Percentiles rank a stretch among this genome's conserved stretches.
Conservation (phyloP, 495 filamentous ascomycete genomes). For the Schizothecium vesticola region DNA sequence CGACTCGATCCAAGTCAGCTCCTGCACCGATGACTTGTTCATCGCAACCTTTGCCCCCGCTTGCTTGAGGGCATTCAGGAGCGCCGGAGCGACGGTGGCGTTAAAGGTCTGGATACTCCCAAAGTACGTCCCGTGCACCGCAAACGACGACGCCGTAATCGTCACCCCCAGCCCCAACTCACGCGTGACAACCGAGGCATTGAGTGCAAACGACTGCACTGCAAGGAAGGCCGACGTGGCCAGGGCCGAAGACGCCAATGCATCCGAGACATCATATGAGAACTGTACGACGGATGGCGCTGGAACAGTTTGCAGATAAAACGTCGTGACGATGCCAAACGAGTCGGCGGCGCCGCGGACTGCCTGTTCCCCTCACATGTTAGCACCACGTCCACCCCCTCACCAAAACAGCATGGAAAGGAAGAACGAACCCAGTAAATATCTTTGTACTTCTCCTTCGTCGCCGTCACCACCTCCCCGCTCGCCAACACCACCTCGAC, state of each 20-base stretch:
- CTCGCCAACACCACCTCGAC: slow-evolving; percentile 62
- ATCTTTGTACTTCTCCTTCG: slow-evolving; percentile 37
- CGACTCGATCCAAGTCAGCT: slow-evolving; percentile 12
- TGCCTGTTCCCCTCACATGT: slow-evolving; percentile 27
- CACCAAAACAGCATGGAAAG: neutral
- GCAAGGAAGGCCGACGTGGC: neutral
- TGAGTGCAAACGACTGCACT: slow-evolving; percentile 10
- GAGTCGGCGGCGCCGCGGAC: slow-evolving; percentile 56
- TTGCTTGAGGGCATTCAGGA: neutral
- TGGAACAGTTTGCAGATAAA: slow-evolving; percentile 46
- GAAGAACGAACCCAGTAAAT: slow-evolving; percentile 45
- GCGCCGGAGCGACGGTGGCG: slow-evolving; percentile 8
- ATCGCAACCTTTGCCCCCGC: neutral
- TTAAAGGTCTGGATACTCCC: slow-evolving; percentile 6
- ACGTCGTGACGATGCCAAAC: slow-evolving; percentile 53
- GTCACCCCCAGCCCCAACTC: slow-evolving; percentile 10
- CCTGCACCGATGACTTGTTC: neutral
- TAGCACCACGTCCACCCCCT: neutral
- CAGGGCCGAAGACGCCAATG: neutral
- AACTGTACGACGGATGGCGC: slow-evolving; percentile 46
- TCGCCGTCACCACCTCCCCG: slow-evolving; percentile 41
- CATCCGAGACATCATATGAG: slow-evolving; percentile 8
- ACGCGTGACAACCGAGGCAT: slow-evolving; percentile 13
- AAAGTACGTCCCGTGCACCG: slow-evolving; percentile 15
- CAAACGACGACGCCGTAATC: slow-evolving; percentile 6